These are phyloP conservation scores for Favolaschia claudopus DNA, from an alignment of 768 basidiomycete genomes.

Conservation along the genomic window DNA sequence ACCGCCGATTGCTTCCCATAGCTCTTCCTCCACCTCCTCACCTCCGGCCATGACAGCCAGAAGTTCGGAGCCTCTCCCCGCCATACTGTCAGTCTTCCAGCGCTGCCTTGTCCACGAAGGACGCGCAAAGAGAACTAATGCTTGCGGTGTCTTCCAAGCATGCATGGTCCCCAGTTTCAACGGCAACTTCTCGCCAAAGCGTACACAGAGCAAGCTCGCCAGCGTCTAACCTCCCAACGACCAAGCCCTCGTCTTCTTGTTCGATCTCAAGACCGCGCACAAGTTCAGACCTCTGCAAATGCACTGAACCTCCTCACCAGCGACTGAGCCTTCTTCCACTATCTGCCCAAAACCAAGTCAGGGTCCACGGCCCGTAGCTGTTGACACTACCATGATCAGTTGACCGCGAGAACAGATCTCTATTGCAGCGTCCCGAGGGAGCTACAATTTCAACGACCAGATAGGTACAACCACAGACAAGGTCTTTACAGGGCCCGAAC, in stretches of 20 bases:
- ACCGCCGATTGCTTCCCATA: constrained; percentile 13
- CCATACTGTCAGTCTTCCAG: constrained; percentile 19
- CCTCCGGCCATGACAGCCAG: constrained; percentile 17
- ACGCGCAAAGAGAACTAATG: constrained; percentile 8
- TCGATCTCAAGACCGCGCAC: constrained; percentile 12
- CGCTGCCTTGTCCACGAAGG: constrained; percentile 17
- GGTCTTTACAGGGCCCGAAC: constrained; percentile 18
- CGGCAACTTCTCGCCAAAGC: constrained; percentile 19
- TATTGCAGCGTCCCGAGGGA: constrained; percentile 21
- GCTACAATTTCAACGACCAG: constrained; percentile 22
- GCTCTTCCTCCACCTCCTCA: constrained; percentile 17
- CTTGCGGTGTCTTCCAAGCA: constrained; percentile 12
- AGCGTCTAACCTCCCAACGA: constrained; percentile 12
- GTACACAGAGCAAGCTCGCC: constrained; percentile 22
- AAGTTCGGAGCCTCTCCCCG: constrained; percentile 19
- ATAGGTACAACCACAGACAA: constrained; percentile 15
- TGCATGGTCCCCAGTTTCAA: constrained; percentile 9
- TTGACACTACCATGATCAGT: constrained; percentile 14
- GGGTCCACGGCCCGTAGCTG: constrained; percentile 20
- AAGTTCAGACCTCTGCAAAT: background rate
- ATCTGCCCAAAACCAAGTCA: constrained; percentile 22
- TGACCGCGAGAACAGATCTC: constrained; percentile 27
- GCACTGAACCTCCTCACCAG: constrained; percentile 14
- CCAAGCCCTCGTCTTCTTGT: constrained; percentile 17
- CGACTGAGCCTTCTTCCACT: constrained; percentile 13